Evolutionary conservation across 2,329 filamentous ascomycete species (phyloP), one percentile per base, ranked within the genome.

Genomic region (Nothomitra cinnamomea): DNA sequence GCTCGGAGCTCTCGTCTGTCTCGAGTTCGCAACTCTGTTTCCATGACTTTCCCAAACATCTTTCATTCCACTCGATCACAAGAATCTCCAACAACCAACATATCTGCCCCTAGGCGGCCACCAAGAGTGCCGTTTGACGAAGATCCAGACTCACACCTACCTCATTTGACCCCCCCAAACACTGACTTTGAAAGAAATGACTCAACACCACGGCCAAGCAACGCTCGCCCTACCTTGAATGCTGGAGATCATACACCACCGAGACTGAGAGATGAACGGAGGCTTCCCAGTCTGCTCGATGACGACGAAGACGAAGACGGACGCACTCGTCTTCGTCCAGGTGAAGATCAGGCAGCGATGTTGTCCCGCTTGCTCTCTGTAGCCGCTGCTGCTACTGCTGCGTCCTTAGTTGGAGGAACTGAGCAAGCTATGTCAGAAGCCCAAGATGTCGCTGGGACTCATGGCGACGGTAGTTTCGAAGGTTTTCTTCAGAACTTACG

Each of bases 401-500:
- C 78, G 47, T 79, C 80, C 54, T 69, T 82, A 38, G 80, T 80
- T 57, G 79, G 79, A n/a, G 73, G 74, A 38, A 70, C 77, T 57
- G 72, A 74, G 47, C 72, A 74, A 54, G 71, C 73, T 2, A 67
- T 78, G 48, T 71, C 76, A 24, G 74, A 78, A 58, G 72, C 77
- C 13, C 71, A 77, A 55, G 71, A 72, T 54, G 62, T 77, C 48
- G 73, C 73, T 2, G 72, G 71, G 35, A 73, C 76, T 55, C 75
- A 73, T 13, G 69, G 80, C 51, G 78, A 81, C 57, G 78, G 77
- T 54, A 79, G 76, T 40, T 73, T 83, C 54, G 76, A 82, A 58
- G 77, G 74, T 54, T 80, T 83, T 57, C 71, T 82, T 22, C 74
- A 78, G 58, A 79, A 77, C 36, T 66, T 83, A 52, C 77, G 80